Conservation (phyloP, 1,284 basidiomycete genomes). For the Ganoderma lingzhi region DNA sequence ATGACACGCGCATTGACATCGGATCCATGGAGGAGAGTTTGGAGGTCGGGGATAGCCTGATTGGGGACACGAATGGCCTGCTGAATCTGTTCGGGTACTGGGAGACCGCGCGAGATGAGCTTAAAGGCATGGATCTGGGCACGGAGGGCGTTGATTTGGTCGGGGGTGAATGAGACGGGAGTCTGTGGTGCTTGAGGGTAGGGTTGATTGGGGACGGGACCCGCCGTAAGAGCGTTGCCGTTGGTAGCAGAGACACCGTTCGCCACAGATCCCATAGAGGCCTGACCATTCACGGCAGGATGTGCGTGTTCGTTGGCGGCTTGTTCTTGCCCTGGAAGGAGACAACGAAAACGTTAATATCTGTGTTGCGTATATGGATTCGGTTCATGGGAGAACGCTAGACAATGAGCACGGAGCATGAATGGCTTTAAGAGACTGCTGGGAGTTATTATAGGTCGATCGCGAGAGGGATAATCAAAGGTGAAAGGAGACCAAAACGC, state of each 20-base stretch:
- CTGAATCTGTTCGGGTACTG: constrained; percentile 84
- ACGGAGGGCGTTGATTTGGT: constrained; percentile 87
- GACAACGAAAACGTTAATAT: neutral
- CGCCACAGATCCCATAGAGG: constrained; percentile 28
- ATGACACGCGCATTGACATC: constrained; percentile 72
- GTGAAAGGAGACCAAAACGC: no score
- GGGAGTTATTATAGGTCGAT: no score
- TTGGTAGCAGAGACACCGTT: constrained; percentile 41
- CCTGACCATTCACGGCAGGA: constrained; percentile 32
- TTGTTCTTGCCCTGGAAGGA: constrained; percentile 23
- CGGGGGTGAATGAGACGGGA: constrained; percentile 82
- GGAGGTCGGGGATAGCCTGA: constrained; percentile 65
- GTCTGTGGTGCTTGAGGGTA: constrained; percentile 53
- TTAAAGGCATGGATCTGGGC: constrained; percentile 94
- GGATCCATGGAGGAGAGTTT: constrained; percentile 65
- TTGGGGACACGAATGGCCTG: constrained; percentile 77
- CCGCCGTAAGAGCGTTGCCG: constrained; percentile 41
- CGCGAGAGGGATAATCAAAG: no score
- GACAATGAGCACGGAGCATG: no score
- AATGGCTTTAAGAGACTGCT: no score
- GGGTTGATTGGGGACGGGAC: constrained; percentile 40
- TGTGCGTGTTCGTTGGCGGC: constrained; percentile 32
- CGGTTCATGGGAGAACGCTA: no score
- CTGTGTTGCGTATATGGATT: no score
- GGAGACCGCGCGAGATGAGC: constrained; percentile 79